Base-by-base conservation (phyloP, 495 filamentous ascomycete species). In the Aspergillus diversus region DNA sequence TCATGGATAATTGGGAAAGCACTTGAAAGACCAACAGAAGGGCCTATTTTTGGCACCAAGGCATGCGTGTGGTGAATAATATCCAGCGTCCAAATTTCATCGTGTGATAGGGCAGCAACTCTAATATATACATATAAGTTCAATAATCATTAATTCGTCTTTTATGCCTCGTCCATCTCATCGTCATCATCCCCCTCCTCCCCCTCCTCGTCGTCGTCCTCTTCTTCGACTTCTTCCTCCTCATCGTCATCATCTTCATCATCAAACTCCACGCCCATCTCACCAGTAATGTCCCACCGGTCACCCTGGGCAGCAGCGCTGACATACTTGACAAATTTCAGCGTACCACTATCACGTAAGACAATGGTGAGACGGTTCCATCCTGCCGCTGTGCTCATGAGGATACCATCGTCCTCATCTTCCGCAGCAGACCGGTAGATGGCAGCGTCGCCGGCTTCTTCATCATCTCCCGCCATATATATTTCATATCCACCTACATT, bases 311-410 rank as follows among this genome's bases (percentile, higher is more conserved):
- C 94, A 35, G 77, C 83, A 15, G 78, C 80, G 79, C 90, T 93
- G 42, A 98, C 90, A 74, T 97, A 99, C 82, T 98, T 99, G 70
- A 97, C 92, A 72, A 98, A 98, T 76, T 89, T 86, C 69, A 99
- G 82, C 7, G 90, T 88, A 7, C 91, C 93, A 55, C 83, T 85
- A 71, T 99, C 95, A 51, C 96, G 85, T 50, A 99, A 77, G 13
- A 98, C 96, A 50, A 99, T 84, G 66, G 86, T 90, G 74, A 98
- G 81, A 47, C 87, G 88, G 75, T 97, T 97, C 93, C 94, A 99
- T 9, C 87, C 80, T 0, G 93, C 90, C 1, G 91, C 88, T 73
- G 90, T 92, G 71, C 87, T 91, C 80, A 98, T 96, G 12, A 98
- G 83, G 58, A 97, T 90, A 21, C 91, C 92, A 69, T 96, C 93